These are phyloP conservation scores for Paecilomyces formosus DNA, from an alignment of 2,329 filamentous ascomycete genomes.

Conservation along the genomic window DNA sequence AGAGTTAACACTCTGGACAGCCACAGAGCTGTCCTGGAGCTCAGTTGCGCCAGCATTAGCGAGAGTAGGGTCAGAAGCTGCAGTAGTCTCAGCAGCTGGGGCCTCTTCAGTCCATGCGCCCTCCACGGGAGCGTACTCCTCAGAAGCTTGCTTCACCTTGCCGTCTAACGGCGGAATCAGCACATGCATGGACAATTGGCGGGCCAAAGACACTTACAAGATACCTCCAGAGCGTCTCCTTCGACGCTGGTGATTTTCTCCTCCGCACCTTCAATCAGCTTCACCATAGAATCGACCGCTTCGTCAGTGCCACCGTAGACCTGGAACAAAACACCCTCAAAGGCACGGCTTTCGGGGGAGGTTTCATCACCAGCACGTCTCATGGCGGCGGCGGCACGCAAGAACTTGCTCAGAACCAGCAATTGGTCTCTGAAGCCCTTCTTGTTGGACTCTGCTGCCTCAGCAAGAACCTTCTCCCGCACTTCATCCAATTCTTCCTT, in stretches of 20 bases:
- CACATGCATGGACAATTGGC: neutral
- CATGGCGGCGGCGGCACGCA: constrained; percentile 55
- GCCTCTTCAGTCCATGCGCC: constrained; percentile 44
- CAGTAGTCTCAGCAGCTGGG: constrained; percentile 25
- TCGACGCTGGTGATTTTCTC: constrained; percentile 53
- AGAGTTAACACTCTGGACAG: constrained; percentile 50
- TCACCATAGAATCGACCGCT: constrained; percentile 53
- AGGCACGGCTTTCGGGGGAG: constrained; percentile 52
- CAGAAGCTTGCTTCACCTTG: constrained; percentile 44
- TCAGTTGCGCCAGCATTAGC: constrained; percentile 55
- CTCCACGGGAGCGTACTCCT: constrained; percentile 30
- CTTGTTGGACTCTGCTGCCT: constrained; percentile 40
- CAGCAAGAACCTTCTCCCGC: constrained; percentile 43
- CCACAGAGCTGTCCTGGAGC: constrained; percentile 43
- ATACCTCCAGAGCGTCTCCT: constrained; percentile 45
- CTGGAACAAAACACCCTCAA: constrained; percentile 56
- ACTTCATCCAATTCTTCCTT: constrained; percentile 48
- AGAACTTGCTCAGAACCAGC: constrained; percentile 53
- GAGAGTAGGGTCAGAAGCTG: constrained; percentile 51
- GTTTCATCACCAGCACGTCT: constrained; percentile 52
- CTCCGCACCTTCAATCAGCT: constrained; percentile 52
- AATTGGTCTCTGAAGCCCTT: constrained; percentile 48
- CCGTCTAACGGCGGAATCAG: constrained; percentile 31
- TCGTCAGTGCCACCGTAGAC: constrained; percentile 56
- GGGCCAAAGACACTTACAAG: constrained; percentile 44